Percentiles rank a stretch among this genome's conserved stretches.
phyloP scores from a whole-genome alignment of 2,329 filamentous ascomycete species.

The Nigrospora oryzae region DNA sequence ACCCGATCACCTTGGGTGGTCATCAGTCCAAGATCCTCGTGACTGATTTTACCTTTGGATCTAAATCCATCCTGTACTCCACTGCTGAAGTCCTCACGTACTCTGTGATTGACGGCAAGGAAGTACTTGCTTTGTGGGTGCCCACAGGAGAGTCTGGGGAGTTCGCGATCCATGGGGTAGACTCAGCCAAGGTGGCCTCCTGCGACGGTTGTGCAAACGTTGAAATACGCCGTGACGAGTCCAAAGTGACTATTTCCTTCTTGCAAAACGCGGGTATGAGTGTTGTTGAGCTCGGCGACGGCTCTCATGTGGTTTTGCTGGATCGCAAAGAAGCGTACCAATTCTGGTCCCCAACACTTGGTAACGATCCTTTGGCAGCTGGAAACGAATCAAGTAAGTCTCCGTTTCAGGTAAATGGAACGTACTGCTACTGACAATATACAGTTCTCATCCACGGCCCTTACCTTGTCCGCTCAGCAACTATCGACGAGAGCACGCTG shows the following conservation, averaged over 20 bases:
- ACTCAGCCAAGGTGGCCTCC: conserved; percentile 25
- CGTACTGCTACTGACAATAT: background rate
- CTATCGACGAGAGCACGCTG: conserved; percentile 23
- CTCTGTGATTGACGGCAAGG: conserved; percentile 34
- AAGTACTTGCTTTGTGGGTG: conserved; percentile 43
- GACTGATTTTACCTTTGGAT: conserved; percentile 48
- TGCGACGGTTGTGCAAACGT: conserved; percentile 30
- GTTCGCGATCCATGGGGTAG: conserved; percentile 35
- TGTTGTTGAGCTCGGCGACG: conserved; percentile 35
- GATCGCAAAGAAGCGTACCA: conserved; percentile 45
- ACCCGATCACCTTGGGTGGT: conserved; percentile 44
- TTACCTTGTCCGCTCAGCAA: conserved; percentile 40
- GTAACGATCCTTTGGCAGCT: conserved; percentile 33
- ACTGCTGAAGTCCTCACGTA: conserved; percentile 47
- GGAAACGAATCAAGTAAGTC: conserved; percentile 34
- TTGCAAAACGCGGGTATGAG: conserved; percentile 39
- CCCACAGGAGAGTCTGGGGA: conserved; percentile 46
- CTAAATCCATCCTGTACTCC: conserved; percentile 41
- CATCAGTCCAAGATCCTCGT: conserved; percentile 55
- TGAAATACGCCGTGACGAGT: conserved; percentile 29
- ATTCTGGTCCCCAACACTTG: conserved; percentile 46
- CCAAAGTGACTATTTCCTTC: conserved; percentile 34
- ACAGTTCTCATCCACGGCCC: conserved; percentile 42
- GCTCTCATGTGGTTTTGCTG: conserved; percentile 39
- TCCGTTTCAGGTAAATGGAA: background rate